These are phyloP conservation scores for Leptodermis oblonga DNA, from an alignment of 257 asterid species.

Conservation along the genomic window DNA sequence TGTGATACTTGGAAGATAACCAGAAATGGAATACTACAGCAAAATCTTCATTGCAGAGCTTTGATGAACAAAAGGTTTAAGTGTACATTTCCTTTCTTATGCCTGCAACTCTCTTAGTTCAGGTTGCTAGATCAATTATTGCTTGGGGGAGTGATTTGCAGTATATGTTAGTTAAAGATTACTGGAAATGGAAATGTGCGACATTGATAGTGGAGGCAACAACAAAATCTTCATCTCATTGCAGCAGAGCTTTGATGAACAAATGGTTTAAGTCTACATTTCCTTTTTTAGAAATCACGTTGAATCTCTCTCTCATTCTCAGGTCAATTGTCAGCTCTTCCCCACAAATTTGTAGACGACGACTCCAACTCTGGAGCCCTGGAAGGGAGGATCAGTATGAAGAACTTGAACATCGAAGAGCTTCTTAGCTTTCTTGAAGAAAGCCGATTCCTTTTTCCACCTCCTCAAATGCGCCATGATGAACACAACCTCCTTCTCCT, in stretches of 20 bases:
- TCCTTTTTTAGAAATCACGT: neutral
- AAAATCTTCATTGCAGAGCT: neutral
- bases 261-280: neutral
- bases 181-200: too few relatives aligned
- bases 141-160: too few relatives aligned
- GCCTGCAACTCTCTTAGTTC: too few relatives aligned
- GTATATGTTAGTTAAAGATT: too few relatives aligned
- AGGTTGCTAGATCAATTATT: too few relatives aligned
- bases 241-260: neutral
- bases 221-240: too few relatives aligned
- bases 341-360: conserved; percentile 41
- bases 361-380: conserved; percentile 60
- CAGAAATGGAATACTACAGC: too few relatives aligned
- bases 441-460: conserved; percentile 69
- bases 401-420: conserved; percentile 41
- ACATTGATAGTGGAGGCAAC: too few relatives aligned
- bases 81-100: too few relatives aligned
- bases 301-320: neutral
- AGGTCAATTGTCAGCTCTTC: conserved; percentile 8
- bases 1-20: neutral
- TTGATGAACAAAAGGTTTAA: neutral
- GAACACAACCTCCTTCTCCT: conserved; percentile 37
- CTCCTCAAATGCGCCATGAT: conserved; percentile 81
- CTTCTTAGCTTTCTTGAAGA: conserved; percentile 65
- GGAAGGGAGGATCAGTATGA: conserved; percentile 40